Percentiles rank a stretch among this genome's conserved stretches.
These are phyloP conservation scores for Tolypocladium nubicola DNA, from an alignment of 2,329 filamentous ascomycete species.

Conservation along the genomic window DNA sequence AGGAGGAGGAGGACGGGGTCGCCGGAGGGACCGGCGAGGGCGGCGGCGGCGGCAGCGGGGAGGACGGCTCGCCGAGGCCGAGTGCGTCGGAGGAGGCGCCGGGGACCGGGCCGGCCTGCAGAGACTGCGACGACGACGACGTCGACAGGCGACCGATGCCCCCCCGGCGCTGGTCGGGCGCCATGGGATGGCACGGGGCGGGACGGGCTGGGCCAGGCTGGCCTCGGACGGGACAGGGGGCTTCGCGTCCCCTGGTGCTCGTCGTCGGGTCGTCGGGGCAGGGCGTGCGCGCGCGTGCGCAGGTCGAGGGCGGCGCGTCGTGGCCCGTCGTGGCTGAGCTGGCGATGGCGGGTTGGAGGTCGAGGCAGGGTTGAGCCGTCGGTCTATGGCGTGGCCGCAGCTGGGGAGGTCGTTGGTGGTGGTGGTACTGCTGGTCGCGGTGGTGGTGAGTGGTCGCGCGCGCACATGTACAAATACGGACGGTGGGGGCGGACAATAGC, in stretches of 20 bases:
- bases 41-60: constrained; percentile 19
- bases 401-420: neutral
- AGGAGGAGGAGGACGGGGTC: constrained; percentile 9
- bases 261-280: neutral
- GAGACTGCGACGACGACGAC: constrained; percentile 10
- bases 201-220: neutral
- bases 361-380: neutral
- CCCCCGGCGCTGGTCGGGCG: constrained; percentile 8
- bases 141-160: constrained; percentile 10
- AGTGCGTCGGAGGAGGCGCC: constrained; percentile 16
- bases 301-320: neutral
- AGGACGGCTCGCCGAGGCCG: constrained; percentile 11
- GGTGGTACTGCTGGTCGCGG: no score
- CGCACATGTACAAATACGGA: neutral
- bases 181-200: constrained; percentile 14
- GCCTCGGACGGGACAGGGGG: neutral
- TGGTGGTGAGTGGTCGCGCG: neutral
- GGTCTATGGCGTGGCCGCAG: neutral
- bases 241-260: neutral
- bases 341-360: neutral
- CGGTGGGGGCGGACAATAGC: neutral
- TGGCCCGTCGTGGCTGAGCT: neutral
- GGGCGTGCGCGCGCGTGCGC: neutral
- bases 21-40: constrained; percentile 10
- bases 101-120: constrained; percentile 10